Conservation (phyloP, 2,329 filamentous ascomycete species). For the Fusarium sp. region DNA sequence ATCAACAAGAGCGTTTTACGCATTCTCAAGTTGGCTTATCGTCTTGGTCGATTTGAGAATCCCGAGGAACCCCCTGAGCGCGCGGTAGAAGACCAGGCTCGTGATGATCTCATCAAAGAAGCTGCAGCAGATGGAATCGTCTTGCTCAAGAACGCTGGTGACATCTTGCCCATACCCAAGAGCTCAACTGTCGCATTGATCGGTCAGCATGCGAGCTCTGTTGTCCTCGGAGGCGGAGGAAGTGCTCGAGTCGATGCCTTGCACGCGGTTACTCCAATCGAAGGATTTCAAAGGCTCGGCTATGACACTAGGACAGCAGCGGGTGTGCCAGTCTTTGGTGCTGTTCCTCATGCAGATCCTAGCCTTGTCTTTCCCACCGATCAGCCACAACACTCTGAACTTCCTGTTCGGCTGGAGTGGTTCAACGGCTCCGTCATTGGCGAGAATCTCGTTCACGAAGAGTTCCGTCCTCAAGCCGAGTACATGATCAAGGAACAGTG, state of each 20-base stretch:
- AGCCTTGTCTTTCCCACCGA: neutral
- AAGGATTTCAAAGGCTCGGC: neutral
- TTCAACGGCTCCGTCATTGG: slow-evolving; percentile 13
- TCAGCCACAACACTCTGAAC: neutral
- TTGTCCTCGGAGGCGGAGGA: neutral
- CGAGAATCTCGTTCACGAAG: slow-evolving; percentile 14
- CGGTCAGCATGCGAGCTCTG: neutral
- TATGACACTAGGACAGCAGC: neutral
- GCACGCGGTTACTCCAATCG: neutral
- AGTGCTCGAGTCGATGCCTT: neutral
- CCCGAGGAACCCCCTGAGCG: neutral
- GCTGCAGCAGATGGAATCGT: neutral
- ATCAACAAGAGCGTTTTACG: neutral
- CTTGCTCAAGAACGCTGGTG: neutral
- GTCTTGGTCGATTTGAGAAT: neutral
- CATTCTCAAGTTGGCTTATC: neutral
- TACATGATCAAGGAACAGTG: slow-evolving; percentile 30
- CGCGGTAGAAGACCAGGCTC: neutral
- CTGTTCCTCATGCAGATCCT: neutral
- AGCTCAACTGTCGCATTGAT: neutral
- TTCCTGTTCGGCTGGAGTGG: slow-evolving; percentile 1
- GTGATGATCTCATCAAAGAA: neutral
- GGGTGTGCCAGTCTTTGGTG: neutral
- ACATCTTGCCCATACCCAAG: neutral
- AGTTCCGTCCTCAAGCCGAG: slow-evolving; percentile 5